Evolutionary conservation across 148 eudicot genomes (phyloP), one percentile per base, ranked within the genome.

Genomic region (Chenopodium berlandieri): DNA sequence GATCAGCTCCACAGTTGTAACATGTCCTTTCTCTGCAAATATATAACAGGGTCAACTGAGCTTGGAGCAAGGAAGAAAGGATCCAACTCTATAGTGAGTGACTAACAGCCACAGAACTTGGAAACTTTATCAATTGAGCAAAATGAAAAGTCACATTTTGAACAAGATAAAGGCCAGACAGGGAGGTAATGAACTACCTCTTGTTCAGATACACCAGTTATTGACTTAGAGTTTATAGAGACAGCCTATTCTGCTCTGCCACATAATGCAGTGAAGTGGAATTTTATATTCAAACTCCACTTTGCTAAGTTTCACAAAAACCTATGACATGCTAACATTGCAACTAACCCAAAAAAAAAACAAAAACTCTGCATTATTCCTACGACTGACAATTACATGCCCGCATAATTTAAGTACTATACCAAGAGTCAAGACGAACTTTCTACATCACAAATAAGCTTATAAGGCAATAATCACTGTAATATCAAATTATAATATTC

Each of bases 1-100:
- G 75, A 96, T 84, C 75, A 93, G 88, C 63, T 87, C 90, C 71
- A 96, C 89, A 65, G 89, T 79, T 69, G 79, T 83, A 78, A 96
- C 93, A 87, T 82, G 88, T 54, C 91, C 92, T 77, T 11, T 84
- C 37, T 85, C 99, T 96, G 77, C 83, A 83, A 68, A 63, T 25
- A 56, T 54, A 16, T 17, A 54, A n/a, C 34, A 14, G 25, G 73
- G n/a, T 68, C 48, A 16, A 60, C 25, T 8, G 31, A 70, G 56
- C 32, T 14, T 44, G 69, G 23, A 54, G 13, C 16, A 1, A 19
- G 70, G 64, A 68, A 66, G 47, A 23, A 81, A 65, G 47, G 2
- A 81, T 62, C 71, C 20, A 40, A 64, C 44, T 4, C 20, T 37
- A 73, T 14, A 76, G n/a, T 27, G 34, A 76, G 31, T 27, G 37